Evolutionary conservation across 108 stramenopile species (phyloP).

Genomic region (Pinguiococcus pyrenoidosus): DNA sequence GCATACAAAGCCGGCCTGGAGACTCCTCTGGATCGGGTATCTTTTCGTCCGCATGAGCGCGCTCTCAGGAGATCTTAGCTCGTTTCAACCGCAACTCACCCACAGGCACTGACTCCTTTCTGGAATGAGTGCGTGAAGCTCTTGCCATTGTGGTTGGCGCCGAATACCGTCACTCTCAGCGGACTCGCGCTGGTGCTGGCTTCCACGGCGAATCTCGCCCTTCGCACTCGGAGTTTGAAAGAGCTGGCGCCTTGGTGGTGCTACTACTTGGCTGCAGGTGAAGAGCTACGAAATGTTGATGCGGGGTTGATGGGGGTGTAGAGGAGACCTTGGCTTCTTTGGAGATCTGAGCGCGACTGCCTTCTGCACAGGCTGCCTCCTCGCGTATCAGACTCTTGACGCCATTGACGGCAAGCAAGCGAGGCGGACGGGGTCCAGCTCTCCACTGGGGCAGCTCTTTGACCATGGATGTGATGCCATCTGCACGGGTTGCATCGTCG

Average conservation of each 20-base stretch:
- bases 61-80: no score
- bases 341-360: neutral
- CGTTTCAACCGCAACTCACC: no score
- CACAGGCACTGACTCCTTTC: slow-evolving; percentile 61
- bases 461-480: slow-evolving; percentile 93
- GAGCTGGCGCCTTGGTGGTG: slow-evolving; percentile 48
- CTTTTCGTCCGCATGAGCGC: no score
- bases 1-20: slow-evolving; percentile 13
- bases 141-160: slow-evolving; percentile 70
- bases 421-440: slow-evolving; percentile 62
- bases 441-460: slow-evolving; percentile 89
- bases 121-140: slow-evolving; percentile 61
- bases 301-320: neutral
- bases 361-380: slow-evolving; percentile 17
- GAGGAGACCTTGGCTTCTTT: neutral
- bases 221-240: slow-evolving; percentile 34
- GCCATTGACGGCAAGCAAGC: slow-evolving; percentile 98
- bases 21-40: slow-evolving; percentile 11
- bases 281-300: slow-evolving; percentile 19
- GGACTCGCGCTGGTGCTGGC: slow-evolving; percentile 53
- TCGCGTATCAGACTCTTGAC: slow-evolving; percentile 53
- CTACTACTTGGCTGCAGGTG: slow-evolving; percentile 42
- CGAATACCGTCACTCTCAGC: slow-evolving; percentile 67
- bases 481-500: slow-evolving; percentile 45
- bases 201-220: slow-evolving; percentile 42